Evolutionary conservation across 2,329 filamentous ascomycete species (phyloP), one percentile per base, ranked within the genome.

Genomic region (Cytospora leucostoma): DNA sequence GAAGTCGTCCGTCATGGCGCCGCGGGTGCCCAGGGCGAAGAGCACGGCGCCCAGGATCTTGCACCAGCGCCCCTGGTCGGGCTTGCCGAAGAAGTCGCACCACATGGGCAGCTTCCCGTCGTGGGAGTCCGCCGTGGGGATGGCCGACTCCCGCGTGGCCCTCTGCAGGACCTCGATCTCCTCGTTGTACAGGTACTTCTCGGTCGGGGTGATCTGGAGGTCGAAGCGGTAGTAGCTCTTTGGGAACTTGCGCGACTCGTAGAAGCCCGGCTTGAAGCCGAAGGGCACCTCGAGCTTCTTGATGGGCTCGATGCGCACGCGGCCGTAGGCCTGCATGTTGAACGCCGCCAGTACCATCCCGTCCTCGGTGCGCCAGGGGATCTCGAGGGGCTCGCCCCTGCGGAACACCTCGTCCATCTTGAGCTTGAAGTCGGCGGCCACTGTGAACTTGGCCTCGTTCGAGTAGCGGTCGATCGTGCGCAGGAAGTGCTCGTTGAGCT

Each of bases 261-360:
- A 93, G 67, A 89, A 86, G 17, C 85, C 85, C 8, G 88, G 88
- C 59, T 85, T 83, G 70, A 92, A 89, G 1, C 90, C 90, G 71
- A 90, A 88, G 2, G 87, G 86, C 35, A 90, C 85, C 56, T 82
- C 70, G 1, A 85, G 85, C 6, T 89, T 81, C 49, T 88, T 78
- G 1, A 80, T 71, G 0, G 84, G 78, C 4, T 80, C 75, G 7
- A 90, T 71, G 17, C 72, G 77, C 50, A 92, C 77, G 49, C 83
- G 80, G 4, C 84, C 83, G 56, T 82, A 73, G 0, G 86, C 84
- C 65, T 88, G 82, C 61, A 93, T 73, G 68, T 90, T 90, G 49
- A 86, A 80, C 62, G 90, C 75, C 1, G 86, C 88, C 79, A 92
- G 84, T 63, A 89, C 82, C 35, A 85, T 80, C 33, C 88, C 88